Base-by-base conservation (phyloP, 2,329 filamentous ascomycete species). In the Lecanosticta acicola region DNA sequence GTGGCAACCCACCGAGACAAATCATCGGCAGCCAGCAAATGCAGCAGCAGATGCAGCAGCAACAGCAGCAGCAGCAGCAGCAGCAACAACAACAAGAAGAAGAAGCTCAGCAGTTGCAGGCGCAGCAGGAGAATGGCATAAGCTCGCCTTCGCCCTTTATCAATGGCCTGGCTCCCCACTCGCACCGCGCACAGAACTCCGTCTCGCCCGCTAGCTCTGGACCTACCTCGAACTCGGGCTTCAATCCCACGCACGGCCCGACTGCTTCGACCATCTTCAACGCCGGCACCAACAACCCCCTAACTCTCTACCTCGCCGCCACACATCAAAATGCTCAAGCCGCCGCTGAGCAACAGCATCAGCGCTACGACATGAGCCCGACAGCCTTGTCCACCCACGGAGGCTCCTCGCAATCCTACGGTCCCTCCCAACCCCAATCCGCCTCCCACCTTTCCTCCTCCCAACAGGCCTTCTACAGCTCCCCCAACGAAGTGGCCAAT, bases 1-100 rank as follows among this genome's bases (percentile, higher is more conserved):
- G 93, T 62, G 93, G 93, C 57, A 98, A 98, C 71, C 85, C 93
- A 42, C 93, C 93, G 36, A 84, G 93, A 50, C 93, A 97, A 71
- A 78, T 87, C 56, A 80, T 84, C 66, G 79, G 64, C 51, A 56
- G 75, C 54, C 71, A 73, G 51, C 67, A 72, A 41, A 73, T 76
- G 56, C 73, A 84, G 56, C 73, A 77, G 43, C 78, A 84, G 62
- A 83, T 84, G 47, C 85, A 87, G 43, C 80, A 70, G 72, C 58
- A 78, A 72, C 49, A 83, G 55, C 73, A 84, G 56, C 73, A 77
- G 42, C 78, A 84, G 62, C 83, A 84, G 46, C 85, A 87, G 43
- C 80, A 70, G 72, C 73, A 76, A 41, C 78, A 84, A 61, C 83
- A 83, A 46, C 85, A 87, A 43, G 79, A 69, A 71, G n/a, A n/a